A percentile compares a stretch with the other conserved stretches of the same genome.
These are phyloP conservation scores for Alternaria dauci DNA, from an alignment of 2,329 filamentous ascomycete genomes.

Conservation along the genomic window DNA sequence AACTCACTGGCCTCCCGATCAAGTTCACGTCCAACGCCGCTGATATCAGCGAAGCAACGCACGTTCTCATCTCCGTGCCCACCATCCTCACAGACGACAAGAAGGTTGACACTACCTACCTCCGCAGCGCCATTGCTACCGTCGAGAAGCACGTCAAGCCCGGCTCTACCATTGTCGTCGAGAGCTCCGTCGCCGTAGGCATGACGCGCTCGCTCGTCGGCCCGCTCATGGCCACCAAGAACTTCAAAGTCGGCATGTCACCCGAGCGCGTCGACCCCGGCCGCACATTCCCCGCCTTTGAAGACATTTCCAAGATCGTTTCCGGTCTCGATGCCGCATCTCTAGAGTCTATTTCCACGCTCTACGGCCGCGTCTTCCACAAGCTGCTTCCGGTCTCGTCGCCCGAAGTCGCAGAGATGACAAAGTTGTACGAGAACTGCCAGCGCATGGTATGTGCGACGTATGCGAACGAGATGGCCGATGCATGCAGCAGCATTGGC, in stretches of 20 bases:
- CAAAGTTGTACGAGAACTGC: constrained; percentile 67
- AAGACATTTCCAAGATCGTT: constrained; percentile 63
- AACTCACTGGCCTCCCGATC: constrained; percentile 14
- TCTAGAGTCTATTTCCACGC: constrained; percentile 54
- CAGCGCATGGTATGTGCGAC: constrained; percentile 65
- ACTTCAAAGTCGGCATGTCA: constrained; percentile 48
- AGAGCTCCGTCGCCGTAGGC: constrained; percentile 64
- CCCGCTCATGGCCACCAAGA: constrained; percentile 49
- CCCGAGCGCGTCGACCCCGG: constrained; percentile 60
- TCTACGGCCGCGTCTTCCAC: constrained; percentile 61
- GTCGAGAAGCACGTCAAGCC: constrained; percentile 54
- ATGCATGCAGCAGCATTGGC: constrained; percentile 57
- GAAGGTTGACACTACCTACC: constrained; percentile 58
- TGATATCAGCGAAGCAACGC: constrained; percentile 56
- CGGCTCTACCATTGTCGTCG: constrained; percentile 61
- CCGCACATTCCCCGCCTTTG: constrained; percentile 50
- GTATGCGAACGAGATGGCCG: constrained; percentile 66
- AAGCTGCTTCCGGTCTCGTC: constrained; percentile 60
- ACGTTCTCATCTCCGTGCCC: constrained; percentile 64
- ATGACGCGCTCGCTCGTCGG: constrained; percentile 63
- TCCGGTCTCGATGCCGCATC: constrained; percentile 57
- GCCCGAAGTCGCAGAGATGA: constrained; percentile 66
- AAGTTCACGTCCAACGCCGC: constrained; percentile 33
- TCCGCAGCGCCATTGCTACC: constrained; percentile 56
- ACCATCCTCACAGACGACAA: constrained; percentile 60